Evolutionary conservation across 345 rosid genomes (phyloP).

Genomic region (Alliaria petiolata): DNA sequence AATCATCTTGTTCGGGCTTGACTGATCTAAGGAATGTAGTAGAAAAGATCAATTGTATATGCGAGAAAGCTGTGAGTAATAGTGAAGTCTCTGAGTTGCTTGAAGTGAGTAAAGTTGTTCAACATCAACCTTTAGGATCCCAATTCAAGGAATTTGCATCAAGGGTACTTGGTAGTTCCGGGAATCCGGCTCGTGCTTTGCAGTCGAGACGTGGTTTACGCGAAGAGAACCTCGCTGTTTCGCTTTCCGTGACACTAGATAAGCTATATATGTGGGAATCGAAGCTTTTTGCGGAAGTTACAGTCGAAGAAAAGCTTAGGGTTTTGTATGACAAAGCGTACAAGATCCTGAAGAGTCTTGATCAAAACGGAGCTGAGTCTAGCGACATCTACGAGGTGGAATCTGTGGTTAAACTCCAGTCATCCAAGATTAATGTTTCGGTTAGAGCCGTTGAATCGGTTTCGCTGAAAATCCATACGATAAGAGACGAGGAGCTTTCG

Average conservation of each 20-base stretch:
- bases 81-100: conserved; percentile 18
- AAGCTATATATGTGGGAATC: conserved; percentile 26
- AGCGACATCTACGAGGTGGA: background rate
- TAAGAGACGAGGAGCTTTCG: conserved; percentile 31
- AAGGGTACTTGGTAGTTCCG: conserved; percentile 4
- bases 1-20: background rate
- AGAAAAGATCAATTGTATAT: conserved; percentile 2
- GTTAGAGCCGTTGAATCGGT: conserved; percentile 16
- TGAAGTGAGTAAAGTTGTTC: conserved; percentile 24
- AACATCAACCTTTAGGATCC: conserved; percentile 24
- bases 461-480: conserved; percentile 29
- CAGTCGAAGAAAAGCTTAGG: conserved; percentile 23
- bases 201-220: background rate
- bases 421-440: conserved; percentile 17
- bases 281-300: conserved; percentile 25
- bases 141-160: conserved; percentile 25
- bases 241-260: conserved; percentile 26
- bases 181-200: background rate
- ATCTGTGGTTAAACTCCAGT: background rate
- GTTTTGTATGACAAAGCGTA: conserved; percentile 19
- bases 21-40: conserved; percentile 22
- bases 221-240: background rate
- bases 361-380: conserved; percentile 17
- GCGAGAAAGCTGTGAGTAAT: background rate
- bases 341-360: conserved; percentile 13